Evolutionary conservation across 2,329 filamentous ascomycete genomes (phyloP), one percentile per base, ranked within the genome.

Genomic region (Monilinia aucupariae): DNA sequence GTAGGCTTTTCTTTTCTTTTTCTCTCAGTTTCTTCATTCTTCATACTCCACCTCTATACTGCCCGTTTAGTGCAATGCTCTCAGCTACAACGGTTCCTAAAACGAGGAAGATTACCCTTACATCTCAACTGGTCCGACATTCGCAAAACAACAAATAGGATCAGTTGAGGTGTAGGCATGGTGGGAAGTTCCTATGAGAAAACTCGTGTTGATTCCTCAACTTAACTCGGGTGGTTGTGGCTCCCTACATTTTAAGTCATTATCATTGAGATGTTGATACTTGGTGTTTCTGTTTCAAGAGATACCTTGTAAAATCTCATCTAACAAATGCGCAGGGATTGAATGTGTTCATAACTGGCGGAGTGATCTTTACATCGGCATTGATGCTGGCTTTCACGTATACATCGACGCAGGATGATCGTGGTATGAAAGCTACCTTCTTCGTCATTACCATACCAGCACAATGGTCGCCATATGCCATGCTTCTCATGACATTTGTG

Each of bases 401-500:
- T 74, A 96, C 92, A 7, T 90, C 86, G 68, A 86, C 87, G 1
- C 92, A 96, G 75, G 92, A 96, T 71, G 90, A 93, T 74, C 86
- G 90, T 41, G 90, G 90, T 58, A 80, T 81, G 70, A 88, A 88
- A 74, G 84, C 89, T 7, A 87, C 82, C 61, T 93, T 96, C 74
- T 90, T 92, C 78, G 84, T 97, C 73, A 77, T 97, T 69, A 89
- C 85, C 47, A 89, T 97, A 64, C 91, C 91, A 8, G 86, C 91
- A 17, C 91, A 93, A 74, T 84, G 87, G 71, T 80, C 94, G 37
- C 94, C 94, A 3, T 89, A 87, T 73, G 87, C 88, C 67, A 89
- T 96, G 82, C 82, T 97, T 51, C 75, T 86, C 20, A 78, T 91
- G 70, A 88, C 88, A 13, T 80, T 96, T 27, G 78, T 97, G 60